Conservation (phyloP, 768 basidiomycete species). For the Rhodotorula sphaerocarpa region DNA sequence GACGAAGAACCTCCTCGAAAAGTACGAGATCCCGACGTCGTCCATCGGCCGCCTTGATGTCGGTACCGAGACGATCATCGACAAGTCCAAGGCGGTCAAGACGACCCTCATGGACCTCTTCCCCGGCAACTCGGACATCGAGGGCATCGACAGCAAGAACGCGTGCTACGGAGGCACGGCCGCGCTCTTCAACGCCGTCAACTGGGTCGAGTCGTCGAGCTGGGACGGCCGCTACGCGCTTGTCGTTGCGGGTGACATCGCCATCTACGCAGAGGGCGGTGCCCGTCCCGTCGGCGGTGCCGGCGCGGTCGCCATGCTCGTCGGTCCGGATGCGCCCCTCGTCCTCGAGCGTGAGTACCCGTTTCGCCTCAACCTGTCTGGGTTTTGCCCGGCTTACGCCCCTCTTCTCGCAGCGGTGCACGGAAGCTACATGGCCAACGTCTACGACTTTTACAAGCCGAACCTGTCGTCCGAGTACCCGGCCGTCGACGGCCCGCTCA, state of each 20-base stretch:
- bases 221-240: slow-evolving; percentile 99
- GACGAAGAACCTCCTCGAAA: slow-evolving; percentile 78
- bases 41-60: slow-evolving; percentile 97
- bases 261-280: slow-evolving; percentile 90
- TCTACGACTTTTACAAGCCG: slow-evolving; percentile 99
- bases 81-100: slow-evolving; percentile 98
- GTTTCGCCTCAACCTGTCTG: neutral
- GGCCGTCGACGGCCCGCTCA: slow-evolving; percentile 92
- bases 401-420: slow-evolving; percentile 62
- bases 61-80: slow-evolving; percentile 97
- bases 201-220: slow-evolving; percentile 91
- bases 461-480: slow-evolving; percentile 90
- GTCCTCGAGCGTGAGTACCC: slow-evolving; percentile 78
- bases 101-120: slow-evolving; percentile 98
- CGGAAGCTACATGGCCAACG: slow-evolving; percentile 94
- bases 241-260: slow-evolving; percentile 93
- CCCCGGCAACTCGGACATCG: slow-evolving; percentile 87
- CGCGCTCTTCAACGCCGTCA: slow-evolving; percentile 94
- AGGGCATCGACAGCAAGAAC: slow-evolving; percentile 98
- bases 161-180: slow-evolving; percentile 99
- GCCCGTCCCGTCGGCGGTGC: slow-evolving; percentile 96
- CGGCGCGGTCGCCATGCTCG: slow-evolving; percentile 85
- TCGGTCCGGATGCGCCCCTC: slow-evolving; percentile 91
- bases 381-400: neutral
- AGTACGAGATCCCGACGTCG: slow-evolving; percentile 90